Evolutionary conservation across 345 rosid genomes (phyloP), one percentile per base, ranked within the genome.

Genomic region (Euphorbia tirucalli): DNA sequence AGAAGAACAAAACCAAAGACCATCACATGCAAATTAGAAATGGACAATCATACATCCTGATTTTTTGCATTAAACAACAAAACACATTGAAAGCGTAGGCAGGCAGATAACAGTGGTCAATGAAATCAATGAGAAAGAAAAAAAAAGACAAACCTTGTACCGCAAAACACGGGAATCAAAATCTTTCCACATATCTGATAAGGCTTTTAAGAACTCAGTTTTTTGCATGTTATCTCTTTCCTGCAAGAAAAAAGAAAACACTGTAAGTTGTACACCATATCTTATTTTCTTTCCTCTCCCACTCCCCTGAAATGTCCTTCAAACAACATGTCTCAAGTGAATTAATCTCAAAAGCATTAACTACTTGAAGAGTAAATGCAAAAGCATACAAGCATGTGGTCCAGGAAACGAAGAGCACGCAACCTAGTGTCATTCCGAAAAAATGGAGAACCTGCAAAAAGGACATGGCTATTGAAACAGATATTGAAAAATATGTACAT

Each of bases 381-480:
- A 74, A 74, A 25, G 76, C 96, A 67, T 95, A 95, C 99, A 85
- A 95, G 92, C 91, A 95, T 78, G 79, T 95, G 97, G 81, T 95
- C 99, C 73, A 95, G 99, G 86, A 95, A 95, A 61, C 97, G 99
- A 75, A 95, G 97, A 72, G 97, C 99, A 65, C 97, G 96, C 91
- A 95, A 79, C 85, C 97, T 86, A 77, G 99, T 87, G 75, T 94
- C 99, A 58, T 88, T 87, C 75, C 97, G 83, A 69, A 95, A 92
- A 86, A 95, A 95, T 22, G 75, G 76, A 60, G 99, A 95, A 64
- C 96, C 99, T 95, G 86, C 76, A 81, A 66, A 70, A 49, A 65
- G 15, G 61, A 65, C 25, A 77, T 52, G n/a, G 72, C 46, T 63
- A 41, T 57, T 78, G 22, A 61, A 64, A 72, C n/a, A 54, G 72